Conservation (phyloP, 345 rosid species). For the Citrus maxima region DNA sequence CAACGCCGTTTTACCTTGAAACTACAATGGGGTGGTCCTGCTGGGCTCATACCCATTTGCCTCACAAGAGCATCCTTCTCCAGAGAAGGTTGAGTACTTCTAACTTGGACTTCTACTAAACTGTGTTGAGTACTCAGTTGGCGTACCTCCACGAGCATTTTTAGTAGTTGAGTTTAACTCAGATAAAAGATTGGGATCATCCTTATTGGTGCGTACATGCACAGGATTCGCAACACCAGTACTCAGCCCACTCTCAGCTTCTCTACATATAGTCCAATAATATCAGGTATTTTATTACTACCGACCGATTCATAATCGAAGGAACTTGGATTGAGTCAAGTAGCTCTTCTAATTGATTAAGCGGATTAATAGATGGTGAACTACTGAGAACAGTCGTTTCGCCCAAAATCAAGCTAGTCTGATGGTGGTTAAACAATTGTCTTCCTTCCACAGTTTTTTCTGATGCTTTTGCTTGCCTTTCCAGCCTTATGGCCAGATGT, state of each 20-base stretch:
- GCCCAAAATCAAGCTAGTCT: constrained; percentile 82
- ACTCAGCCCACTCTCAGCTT: not conserved
- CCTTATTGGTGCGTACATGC: constrained; percentile 15
- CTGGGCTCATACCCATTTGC: constrained; percentile 71
- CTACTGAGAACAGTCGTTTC: constrained; percentile 44
- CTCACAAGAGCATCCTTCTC: constrained; percentile 63
- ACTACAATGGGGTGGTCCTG: constrained; percentile 24
- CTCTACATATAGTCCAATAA: constrained; percentile 50
- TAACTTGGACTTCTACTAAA: constrained; percentile 59
- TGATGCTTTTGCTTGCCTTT: constrained; percentile 36
- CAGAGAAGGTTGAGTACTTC: constrained; percentile 41
- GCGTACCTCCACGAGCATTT: constrained; percentile 24
- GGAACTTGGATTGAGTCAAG: constrained; percentile 41
- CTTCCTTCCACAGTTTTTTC: constrained; percentile 26
- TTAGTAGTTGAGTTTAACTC: constrained; percentile 17
- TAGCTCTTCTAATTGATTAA: constrained; percentile 80
- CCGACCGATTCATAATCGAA: constrained; percentile 11
- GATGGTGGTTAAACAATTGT: constrained; percentile 57
- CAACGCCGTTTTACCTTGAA: not conserved
- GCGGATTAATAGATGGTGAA: constrained; percentile 59
- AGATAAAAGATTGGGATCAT: constrained; percentile 26
- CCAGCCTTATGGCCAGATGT: constrained; percentile 48
- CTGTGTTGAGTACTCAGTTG: not conserved
- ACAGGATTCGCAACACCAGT: constrained; percentile 1
- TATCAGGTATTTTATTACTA: constrained; percentile 31